phyloP scores from a whole-genome alignment of 768 basidiomycete genomes.

The Suillus luteus region DNA sequence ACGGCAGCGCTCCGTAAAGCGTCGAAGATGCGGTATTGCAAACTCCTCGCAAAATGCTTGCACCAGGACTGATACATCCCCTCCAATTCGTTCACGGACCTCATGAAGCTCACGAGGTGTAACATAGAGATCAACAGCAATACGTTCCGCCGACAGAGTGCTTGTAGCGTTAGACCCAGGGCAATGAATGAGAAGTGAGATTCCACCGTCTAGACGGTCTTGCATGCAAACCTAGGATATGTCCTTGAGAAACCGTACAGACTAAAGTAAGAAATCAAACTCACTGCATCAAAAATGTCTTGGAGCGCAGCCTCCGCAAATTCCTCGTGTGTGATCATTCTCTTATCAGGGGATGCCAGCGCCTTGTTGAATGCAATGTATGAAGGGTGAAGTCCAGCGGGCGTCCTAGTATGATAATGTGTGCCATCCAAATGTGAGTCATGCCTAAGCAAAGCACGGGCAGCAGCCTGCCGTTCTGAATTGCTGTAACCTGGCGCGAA shows the following conservation, averaged over 20 bases:
- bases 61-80: conserved; percentile 10
- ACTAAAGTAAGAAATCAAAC: neutral
- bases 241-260: no score
- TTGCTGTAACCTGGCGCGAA: no score
- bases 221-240: conserved; percentile 11
- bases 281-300: conserved; percentile 16
- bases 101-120: conserved; percentile 5
- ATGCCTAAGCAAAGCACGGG: no score
- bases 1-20: conserved; percentile 7
- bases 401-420: no score
- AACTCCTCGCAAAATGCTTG: conserved; percentile 16
- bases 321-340: neutral
- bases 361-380: no score
- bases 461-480: no score
- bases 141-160: conserved; percentile 2
- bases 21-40: conserved; percentile 8
- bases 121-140: conserved; percentile 14
- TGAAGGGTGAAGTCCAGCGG: no score
- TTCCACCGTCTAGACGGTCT: conserved; percentile 16
- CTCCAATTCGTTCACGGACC: conserved; percentile 1
- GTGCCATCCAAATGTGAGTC: no score
- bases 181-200: conserved; percentile 11
- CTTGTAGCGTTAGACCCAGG: neutral
- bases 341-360: neutral
- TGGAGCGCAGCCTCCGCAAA: conserved; percentile 2